Evolutionary conservation across 495 filamentous ascomycete species (phyloP).

Genomic region (Sphaerosporella brunnea): DNA sequence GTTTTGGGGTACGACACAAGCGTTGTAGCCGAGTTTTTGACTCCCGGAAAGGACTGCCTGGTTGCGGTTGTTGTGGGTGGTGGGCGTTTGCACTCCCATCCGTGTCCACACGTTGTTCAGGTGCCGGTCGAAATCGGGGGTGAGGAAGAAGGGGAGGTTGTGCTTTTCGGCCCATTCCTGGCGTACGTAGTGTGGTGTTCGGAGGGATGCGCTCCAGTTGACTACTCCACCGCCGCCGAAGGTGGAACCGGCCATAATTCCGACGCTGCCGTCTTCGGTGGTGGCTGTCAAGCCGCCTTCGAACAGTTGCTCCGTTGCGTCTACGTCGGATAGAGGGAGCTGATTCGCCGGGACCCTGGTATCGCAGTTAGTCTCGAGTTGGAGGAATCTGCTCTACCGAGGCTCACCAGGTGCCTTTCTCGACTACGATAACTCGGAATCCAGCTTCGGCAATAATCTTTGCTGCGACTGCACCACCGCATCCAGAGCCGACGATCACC

Average conservation of each 20-base stretch:
- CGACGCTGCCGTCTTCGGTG: conserved; percentile 47
- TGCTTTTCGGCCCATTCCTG: conserved; percentile 57
- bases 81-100: conserved; percentile 60
- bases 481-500: conserved; percentile 71
- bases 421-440: conserved; percentile 60
- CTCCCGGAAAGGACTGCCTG: conserved; percentile 54
- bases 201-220: conserved; percentile 67
- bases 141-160: conserved; percentile 61
- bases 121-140: conserved; percentile 52
- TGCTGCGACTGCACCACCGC: conserved; percentile 67
- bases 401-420: conserved; percentile 51
- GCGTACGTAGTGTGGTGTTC: conserved; percentile 61
- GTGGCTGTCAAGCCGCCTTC: conserved; percentile 37
- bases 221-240: conserved; percentile 81
- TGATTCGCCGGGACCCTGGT: conserved; percentile 37
- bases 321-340: conserved; percentile 50
- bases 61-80: conserved; percentile 51
- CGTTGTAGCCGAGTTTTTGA: conserved; percentile 54
- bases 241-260: conserved; percentile 45
- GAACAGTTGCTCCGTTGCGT: conserved; percentile 42
- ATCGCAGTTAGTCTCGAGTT: not conserved
- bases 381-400: not conserved
- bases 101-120: conserved; percentile 51
- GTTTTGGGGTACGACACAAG: conserved; percentile 62
- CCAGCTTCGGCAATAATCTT: conserved; percentile 55